These are phyloP conservation scores for Desmodesmus armatus DNA, from an alignment of 139 green algal species.

Conservation along the genomic window DNA sequence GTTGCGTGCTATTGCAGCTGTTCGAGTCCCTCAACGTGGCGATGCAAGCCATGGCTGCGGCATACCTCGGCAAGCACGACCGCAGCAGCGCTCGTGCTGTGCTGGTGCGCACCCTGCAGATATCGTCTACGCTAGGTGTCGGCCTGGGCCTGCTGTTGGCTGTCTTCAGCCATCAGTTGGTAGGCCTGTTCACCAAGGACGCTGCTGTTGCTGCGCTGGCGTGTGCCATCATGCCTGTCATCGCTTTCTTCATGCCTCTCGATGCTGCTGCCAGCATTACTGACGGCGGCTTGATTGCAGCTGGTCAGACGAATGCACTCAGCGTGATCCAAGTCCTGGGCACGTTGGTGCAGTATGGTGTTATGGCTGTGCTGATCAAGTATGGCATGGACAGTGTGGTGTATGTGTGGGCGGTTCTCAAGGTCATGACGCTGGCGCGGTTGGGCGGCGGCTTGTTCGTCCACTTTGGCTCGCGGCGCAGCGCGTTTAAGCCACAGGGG, in stretches of 20 bases:
- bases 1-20: too few relatives aligned
- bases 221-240: slow-evolving; percentile 54
- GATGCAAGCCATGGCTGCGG: slow-evolving; percentile 67
- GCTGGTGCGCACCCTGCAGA: slow-evolving; percentile 51
- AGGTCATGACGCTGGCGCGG: slow-evolving; percentile 50
- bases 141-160: slow-evolving; percentile 47
- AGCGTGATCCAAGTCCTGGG: slow-evolving; percentile 49
- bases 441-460: slow-evolving; percentile 2
- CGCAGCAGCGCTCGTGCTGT: slow-evolving; percentile 43
- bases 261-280: slow-evolving; percentile 63
- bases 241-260: slow-evolving; percentile 56
- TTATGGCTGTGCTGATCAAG: slow-evolving; percentile 41
- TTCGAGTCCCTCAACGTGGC: slow-evolving; percentile 79
- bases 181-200: slow-evolving; percentile 59
- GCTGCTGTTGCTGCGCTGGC: slow-evolving; percentile 49
- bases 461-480: slow-evolving; percentile 20
- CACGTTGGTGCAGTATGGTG: slow-evolving; percentile 52
- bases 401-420: slow-evolving; percentile 44
- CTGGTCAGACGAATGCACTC: slow-evolving; percentile 63
- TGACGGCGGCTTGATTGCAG: slow-evolving; percentile 67
- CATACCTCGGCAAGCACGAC: slow-evolving; percentile 62
- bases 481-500: neutral
- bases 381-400: slow-evolving; percentile 43
- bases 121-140: slow-evolving; percentile 42
- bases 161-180: slow-evolving; percentile 39